A percentile compares a stretch with the other conserved stretches of the same genome.
Conservation (phyloP, 2,329 filamentous ascomycete genomes). For the Pseudogymnoascus sp. region DNA sequence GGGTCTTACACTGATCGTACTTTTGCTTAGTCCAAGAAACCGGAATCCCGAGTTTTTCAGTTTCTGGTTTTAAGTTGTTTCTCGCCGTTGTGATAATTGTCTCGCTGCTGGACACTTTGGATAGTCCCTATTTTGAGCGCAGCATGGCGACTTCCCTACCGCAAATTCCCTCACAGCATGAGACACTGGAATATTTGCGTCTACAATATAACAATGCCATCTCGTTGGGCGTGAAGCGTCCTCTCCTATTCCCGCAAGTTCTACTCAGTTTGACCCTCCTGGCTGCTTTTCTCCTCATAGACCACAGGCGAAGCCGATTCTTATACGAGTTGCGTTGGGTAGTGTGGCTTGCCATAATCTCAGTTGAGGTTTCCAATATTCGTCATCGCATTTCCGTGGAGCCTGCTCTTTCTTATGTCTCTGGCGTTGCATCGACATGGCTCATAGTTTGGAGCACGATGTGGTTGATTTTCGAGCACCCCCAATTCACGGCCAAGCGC, state of each 20-base stretch:
- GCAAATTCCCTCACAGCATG: neutral
- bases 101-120: neutral
- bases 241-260: slow-evolving; percentile 45
- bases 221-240: slow-evolving; percentile 34
- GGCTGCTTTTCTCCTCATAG: slow-evolving; percentile 46
- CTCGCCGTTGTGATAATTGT: neutral
- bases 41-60: neutral
- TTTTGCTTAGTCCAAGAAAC: neutral
- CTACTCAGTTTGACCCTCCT: slow-evolving; percentile 41
- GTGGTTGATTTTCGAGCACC: slow-evolving; percentile 44
- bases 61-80: neutral
- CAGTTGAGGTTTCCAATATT: slow-evolving; percentile 38
- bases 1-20: neutral
- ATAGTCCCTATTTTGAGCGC: too few relatives aligned
- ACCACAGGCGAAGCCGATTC: slow-evolving; percentile 43
- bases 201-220: slow-evolving; percentile 16
- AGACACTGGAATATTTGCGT: neutral
- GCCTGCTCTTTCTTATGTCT: slow-evolving; percentile 41
- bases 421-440: slow-evolving; percentile 44
- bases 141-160: neutral
- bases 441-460: slow-evolving; percentile 41
- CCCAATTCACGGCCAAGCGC: slow-evolving; percentile 49
- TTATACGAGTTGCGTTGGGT: slow-evolving; percentile 43
- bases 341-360: slow-evolving; percentile 37
- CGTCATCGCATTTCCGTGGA: slow-evolving; percentile 41